These are phyloP conservation scores for Dactylonectria macrodidyma DNA, from an alignment of 2,329 filamentous ascomycete genomes.

Conservation along the genomic window DNA sequence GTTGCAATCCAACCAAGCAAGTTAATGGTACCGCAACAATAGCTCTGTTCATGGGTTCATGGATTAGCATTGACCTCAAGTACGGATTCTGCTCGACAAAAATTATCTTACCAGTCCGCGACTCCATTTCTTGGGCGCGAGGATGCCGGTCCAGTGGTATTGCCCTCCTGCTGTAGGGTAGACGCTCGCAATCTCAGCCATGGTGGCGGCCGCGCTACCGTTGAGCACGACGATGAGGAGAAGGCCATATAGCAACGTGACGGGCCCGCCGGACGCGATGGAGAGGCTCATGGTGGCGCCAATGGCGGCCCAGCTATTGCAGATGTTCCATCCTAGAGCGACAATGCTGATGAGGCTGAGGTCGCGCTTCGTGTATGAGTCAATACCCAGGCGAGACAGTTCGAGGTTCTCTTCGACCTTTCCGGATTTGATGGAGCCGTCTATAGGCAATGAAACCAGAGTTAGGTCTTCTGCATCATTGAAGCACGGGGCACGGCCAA, in stretches of 20 bases:
- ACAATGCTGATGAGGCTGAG: constrained; percentile 30
- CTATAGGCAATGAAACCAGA: background rate
- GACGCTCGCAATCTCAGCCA: constrained; percentile 30
- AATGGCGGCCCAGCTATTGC: constrained; percentile 34
- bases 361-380: constrained; percentile 28
- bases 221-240: constrained; percentile 29
- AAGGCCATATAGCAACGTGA: constrained; percentile 28
- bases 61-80: background rate
- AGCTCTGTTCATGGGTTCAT: constrained; percentile 11
- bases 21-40: constrained; percentile 27
- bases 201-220: constrained; percentile 27
- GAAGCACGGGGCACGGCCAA: background rate
- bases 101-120: constrained; percentile 27
- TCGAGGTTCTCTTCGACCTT: constrained; percentile 17
- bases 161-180: constrained; percentile 48
- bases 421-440: constrained; percentile 29
- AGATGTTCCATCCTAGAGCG: constrained; percentile 33
- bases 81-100: background rate
- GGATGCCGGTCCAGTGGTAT: constrained; percentile 55
- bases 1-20: constrained; percentile 30
- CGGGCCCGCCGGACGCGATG: constrained; percentile 28
- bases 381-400: constrained; percentile 27
- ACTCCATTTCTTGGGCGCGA: constrained; percentile 44
- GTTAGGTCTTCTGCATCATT: background rate
- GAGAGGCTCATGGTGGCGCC: constrained; percentile 41